A percentile compares a stretch with the other conserved stretches of the same genome.
Evolutionary conservation across 225 moss, liverwort and hornwort genomes (phyloP).

Genomic region (Ulota crispa): DNA sequence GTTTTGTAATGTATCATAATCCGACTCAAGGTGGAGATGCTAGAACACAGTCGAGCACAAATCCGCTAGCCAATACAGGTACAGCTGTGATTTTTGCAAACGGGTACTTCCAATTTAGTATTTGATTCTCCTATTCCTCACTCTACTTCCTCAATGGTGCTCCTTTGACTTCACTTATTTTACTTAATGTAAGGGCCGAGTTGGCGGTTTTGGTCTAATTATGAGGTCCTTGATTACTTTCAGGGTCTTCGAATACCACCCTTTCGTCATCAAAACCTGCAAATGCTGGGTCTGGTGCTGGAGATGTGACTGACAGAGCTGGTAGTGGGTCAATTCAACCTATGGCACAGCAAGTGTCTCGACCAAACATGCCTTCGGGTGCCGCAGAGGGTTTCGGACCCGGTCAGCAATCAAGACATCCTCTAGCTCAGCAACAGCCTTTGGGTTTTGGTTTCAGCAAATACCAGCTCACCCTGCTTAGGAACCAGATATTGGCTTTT

Average conservation of each 20-base stretch:
- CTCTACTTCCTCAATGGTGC: not conserved
- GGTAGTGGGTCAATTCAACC: conserved; percentile 37
- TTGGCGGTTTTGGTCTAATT: conserved; percentile 25
- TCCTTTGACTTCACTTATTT: not conserved
- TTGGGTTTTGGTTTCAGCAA: conserved; percentile 81
- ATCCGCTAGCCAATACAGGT: conserved; percentile 46
- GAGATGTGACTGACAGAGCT: conserved; percentile 43
- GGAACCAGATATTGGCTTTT: conserved; percentile 95
- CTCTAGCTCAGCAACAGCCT: conserved; percentile 45
- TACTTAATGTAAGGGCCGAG: not conserved
- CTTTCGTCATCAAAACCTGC: conserved; percentile 36
- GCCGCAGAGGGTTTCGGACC: conserved; percentile 54
- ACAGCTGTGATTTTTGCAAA: conserved; percentile 5
- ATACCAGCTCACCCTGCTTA: conserved; percentile 83
- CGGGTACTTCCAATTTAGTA: not conserved
- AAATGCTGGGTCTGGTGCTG: conserved; percentile 34
- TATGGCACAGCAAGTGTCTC: conserved; percentile 53
- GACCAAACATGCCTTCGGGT: conserved; percentile 41
- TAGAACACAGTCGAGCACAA: conserved; percentile 38
- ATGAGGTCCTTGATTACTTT: conserved; percentile 14
- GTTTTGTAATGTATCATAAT: conserved; percentile 58
- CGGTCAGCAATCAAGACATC: conserved; percentile 55
- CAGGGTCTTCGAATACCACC: conserved; percentile 39
- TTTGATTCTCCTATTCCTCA: not conserved
- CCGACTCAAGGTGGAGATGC: conserved; percentile 44